Evolutionary conservation across 176 grass and related monocot genomes (phyloP).

Genomic region (Lolium multiflorum): DNA sequence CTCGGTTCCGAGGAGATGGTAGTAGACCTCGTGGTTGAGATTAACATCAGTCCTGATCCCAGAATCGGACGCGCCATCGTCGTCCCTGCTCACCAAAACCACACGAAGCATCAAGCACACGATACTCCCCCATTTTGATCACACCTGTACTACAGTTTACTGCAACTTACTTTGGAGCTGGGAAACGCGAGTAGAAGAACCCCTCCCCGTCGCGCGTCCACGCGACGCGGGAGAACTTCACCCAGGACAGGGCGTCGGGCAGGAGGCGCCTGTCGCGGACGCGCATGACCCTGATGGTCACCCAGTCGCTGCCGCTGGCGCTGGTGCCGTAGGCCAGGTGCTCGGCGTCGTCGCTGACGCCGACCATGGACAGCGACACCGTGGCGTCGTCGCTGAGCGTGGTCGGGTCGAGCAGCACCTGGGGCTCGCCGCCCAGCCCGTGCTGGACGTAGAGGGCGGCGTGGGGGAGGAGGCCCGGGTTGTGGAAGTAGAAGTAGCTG

Average conservation of each 20-base stretch:
- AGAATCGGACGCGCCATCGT: slow-evolving; percentile 32
- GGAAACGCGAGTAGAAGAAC: slow-evolving; percentile 94
- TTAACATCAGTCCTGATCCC: slow-evolving; percentile 85
- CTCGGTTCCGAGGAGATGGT: slow-evolving; percentile 86
- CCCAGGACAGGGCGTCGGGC: slow-evolving; percentile 73
- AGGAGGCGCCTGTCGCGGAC: slow-evolving; percentile 57
- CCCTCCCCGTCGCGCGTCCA: slow-evolving; percentile 84
- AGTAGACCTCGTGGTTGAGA: slow-evolving; percentile 81
- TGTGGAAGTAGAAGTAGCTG: slow-evolving; percentile 94
- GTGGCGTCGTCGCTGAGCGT: slow-evolving; percentile 83
- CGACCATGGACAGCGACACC: slow-evolving; percentile 69
- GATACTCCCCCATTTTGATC: background rate
- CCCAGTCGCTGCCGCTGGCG: slow-evolving; percentile 87
- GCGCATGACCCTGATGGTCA: slow-evolving; percentile 75
- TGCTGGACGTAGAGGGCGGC: slow-evolving; percentile 73
- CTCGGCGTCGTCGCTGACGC: slow-evolving; percentile 72
- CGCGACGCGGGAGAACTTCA: slow-evolving; percentile 83
- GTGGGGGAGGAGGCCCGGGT: slow-evolving; percentile 80
- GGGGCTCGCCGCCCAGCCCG: slow-evolving; percentile 58
- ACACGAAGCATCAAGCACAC: slow-evolving; percentile 6
- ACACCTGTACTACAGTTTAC: background rate
- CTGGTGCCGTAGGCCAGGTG: slow-evolving; percentile 90
- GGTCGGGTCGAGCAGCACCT: slow-evolving; percentile 81
- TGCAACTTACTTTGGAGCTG: slow-evolving; percentile 60
- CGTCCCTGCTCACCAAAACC: slow-evolving; percentile 39